Base-by-base conservation (phyloP, 768 basidiomycete genomes). In the Fomitopsis pulvina region DNA sequence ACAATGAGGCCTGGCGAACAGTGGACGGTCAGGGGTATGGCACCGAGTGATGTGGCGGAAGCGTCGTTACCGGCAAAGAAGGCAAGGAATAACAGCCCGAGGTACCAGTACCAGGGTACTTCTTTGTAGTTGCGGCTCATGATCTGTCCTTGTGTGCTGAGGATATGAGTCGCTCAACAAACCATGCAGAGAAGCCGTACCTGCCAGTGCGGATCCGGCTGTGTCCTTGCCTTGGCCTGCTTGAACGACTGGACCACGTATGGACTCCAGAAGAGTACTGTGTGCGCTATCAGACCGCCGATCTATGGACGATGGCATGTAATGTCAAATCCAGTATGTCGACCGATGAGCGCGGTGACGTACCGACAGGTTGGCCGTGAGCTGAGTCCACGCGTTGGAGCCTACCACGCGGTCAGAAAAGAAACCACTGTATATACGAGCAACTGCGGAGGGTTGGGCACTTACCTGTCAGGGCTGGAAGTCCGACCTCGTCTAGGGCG, bases 91-190 rank as follows among this genome's bases (percentile, higher is more conserved):
- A 81, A 63, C 34, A 82, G 69, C 26, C 69, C 58, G 8, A 63
- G 52, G 59, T 82, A 83, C 81, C 81, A 83, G 69, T 75, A 81
- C 74, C 71, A 73, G 2, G 81, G 81, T 0, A 71, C 77, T 63
- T 83, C 79, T 30, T 74, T 68, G 63, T 83, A 82, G 59, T 75
- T 78, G 54, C 75, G 70, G 74, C 78, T 80, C 1, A 77, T 37
- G 20, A 54, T 41, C 56, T 57, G 46, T 18, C 25, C 24, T 22
- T n/a, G 29, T 32, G 25, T 74, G 69, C 74, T 27, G 34, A 42
- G 32, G 29, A 52, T 8, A 50, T 26, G 16, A 50, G 21, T 24
- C n/a, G n/a, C n/a, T n/a, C n/a, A 18, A 26, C 25, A 22, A 14
- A 34, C 42, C 29, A 20, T 37, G n/a, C n/a, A 12, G 26, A 21